Base-by-base conservation (phyloP, 371 early-diverging fungal genomes). In the Mortierella sp. region DNA sequence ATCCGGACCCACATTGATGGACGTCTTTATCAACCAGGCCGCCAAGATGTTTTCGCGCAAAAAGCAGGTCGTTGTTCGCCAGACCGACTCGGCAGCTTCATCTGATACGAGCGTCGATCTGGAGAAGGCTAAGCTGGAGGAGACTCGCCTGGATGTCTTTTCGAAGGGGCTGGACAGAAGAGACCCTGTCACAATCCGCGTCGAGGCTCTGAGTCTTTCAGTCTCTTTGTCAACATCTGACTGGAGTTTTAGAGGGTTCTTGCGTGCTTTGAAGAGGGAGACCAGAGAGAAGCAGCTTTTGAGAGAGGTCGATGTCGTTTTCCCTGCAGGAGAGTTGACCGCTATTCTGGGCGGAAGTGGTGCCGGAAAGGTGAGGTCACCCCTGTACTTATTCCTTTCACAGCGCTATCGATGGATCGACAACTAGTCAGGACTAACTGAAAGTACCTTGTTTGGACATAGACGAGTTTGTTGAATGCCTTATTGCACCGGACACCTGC, bases 281-380 rank as follows among this genome's bases (percentile, higher is more conserved):
- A 76, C 46, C 24, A 73, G 34, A 16, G 85, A 85, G 61, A 85
- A 78, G 72, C 78, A 76, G 37, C 72, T 80, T 14, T 73, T 93
- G 26, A 87, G 89, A 40, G 77, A 82, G 40, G 83, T 93, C 0
- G 85, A 87, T 76, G 90, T 91, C 2, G 48, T 75, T 4, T 91
- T 94, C 67, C 87, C 87, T 1, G 86, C 91, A 13, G 90, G 90
- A 21, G 82, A 89, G 43, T 82, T 95, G 81, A 91, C 92, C 1
- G 94, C 93, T 43, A 89, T 95, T 69, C 88, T 94, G 40, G 95
- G 95, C 5, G 82, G 89, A 8, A 89, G 90, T 69, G 95, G 95
- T 4, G 89, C 93, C 4, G 95, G 95, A 54, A 94, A 94, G 80
- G 83, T 83, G 73, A 31, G 6, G 1, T 6, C 48, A 4, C 14